Conservation (phyloP, 1,139 yeast species). For the Yamadazyma spencermartinsiae region DNA sequence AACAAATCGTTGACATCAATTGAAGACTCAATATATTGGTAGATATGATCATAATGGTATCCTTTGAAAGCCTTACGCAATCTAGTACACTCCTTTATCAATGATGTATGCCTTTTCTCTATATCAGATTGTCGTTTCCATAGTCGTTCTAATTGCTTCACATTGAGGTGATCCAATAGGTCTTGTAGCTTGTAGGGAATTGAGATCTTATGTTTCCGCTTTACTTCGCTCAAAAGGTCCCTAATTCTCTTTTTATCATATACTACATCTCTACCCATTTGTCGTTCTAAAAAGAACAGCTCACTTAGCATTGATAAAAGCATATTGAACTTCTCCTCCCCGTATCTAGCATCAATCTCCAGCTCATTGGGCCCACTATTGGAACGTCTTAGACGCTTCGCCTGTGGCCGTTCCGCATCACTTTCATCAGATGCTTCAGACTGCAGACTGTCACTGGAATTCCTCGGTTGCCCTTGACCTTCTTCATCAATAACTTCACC, state of each 20-base stretch:
- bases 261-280: neutral
- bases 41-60: slow-evolving; percentile 17
- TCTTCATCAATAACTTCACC: too few relatives aligned
- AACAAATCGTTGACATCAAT: slow-evolving; percentile 18
- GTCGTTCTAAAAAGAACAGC: neutral
- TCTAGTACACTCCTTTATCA: slow-evolving; percentile 18
- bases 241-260: neutral
- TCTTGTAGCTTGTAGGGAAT: neutral
- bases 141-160: slow-evolving; percentile 7
- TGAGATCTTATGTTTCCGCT: neutral
- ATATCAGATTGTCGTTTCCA: slow-evolving; percentile 9
- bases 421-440: too few relatives aligned
- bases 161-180: neutral
- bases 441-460: too few relatives aligned
- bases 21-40: slow-evolving; percentile 20
- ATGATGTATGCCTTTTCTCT: slow-evolving; percentile 9
- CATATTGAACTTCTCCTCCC: neutral
- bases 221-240: neutral
- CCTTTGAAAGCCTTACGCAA: slow-evolving; percentile 13
- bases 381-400: too few relatives aligned
- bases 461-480: too few relatives aligned
- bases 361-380: too few relatives aligned
- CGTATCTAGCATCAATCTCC: neutral
- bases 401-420: too few relatives aligned
- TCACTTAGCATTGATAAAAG: neutral